These are phyloP conservation scores for Fusarium camptoceras DNA, from an alignment of 2,329 filamentous ascomycete species.

Conservation along the genomic window DNA sequence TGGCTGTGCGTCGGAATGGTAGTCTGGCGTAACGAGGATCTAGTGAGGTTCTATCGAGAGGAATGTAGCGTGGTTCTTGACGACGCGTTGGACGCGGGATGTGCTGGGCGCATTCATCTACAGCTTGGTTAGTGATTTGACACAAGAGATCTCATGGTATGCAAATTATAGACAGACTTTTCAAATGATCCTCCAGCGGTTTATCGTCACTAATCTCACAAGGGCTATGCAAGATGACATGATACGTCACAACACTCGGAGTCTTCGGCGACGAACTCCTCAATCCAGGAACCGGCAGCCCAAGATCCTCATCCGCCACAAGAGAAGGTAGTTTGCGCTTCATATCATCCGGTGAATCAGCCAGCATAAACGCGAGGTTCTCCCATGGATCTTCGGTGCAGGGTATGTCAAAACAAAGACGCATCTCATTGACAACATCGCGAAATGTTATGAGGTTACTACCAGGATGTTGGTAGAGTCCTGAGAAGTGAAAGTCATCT, in stretches of 20 bases:
- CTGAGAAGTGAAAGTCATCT: constrained; percentile 1
- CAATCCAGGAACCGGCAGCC: not conserved
- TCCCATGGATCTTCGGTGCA: constrained; percentile 2
- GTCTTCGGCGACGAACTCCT: not conserved
- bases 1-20: not conserved
- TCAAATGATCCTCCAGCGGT: not conserved
- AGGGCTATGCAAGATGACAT: constrained; percentile 3
- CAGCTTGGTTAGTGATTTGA: not conserved
- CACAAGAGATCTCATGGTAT: not conserved
- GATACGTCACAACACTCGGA: not conserved
- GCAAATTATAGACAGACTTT: not conserved
- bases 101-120: constrained; percentile 12
- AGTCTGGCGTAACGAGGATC: not conserved
- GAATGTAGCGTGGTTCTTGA: constrained; percentile 5
- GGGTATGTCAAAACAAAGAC: constrained; percentile 32
- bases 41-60: not conserved
- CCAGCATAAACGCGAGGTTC: constrained; percentile 12
- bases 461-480: not conserved
- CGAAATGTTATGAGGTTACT: constrained; percentile 24
- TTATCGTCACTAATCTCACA: not conserved
- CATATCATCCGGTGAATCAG: not conserved
- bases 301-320: not conserved
- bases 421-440: constrained; percentile 30
- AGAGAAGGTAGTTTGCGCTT: not conserved
- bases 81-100: not conserved